phyloP scores from a whole-genome alignment of 1,139 yeast genomes.

The Hyphopichia wangnamkhiaoensis region DNA sequence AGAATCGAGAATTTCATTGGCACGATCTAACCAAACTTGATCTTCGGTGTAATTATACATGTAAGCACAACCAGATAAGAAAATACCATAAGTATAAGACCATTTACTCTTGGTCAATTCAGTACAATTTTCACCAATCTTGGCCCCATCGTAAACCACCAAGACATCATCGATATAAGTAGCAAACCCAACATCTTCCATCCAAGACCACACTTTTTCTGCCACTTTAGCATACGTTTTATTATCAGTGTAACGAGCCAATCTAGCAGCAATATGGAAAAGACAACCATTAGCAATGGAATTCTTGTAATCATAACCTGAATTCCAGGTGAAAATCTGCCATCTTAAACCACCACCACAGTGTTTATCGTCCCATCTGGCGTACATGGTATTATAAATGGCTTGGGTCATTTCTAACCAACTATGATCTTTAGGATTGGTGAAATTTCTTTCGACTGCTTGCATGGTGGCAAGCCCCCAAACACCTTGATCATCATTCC shows the following conservation, averaged over 20 bases:
- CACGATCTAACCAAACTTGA: conserved; percentile 56
- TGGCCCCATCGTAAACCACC: conserved; percentile 73
- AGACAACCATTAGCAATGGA: conserved; percentile 77
- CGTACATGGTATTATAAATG: conserved; percentile 71
- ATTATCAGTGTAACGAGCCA: conserved; percentile 70
- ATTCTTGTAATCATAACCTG: conserved; percentile 79
- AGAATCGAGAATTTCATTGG: conserved; percentile 52
- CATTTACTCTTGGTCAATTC: conserved; percentile 57
- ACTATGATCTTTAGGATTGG: conserved; percentile 50
- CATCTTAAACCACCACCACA: conserved; percentile 84
- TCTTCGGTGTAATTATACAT: conserved; percentile 66
- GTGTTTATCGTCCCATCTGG: conserved; percentile 65
- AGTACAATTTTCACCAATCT: conserved; percentile 56
- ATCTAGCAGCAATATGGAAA: conserved; percentile 75
- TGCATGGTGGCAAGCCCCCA: conserved; percentile 66
- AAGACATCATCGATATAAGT: conserved; percentile 36
- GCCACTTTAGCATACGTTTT: conserved; percentile 65
- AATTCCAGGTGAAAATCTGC: conserved; percentile 79
- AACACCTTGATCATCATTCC: conserved; percentile 73
- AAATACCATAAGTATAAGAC: conserved; percentile 80
- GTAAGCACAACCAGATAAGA: conserved; percentile 72
- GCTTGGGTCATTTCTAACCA: conserved; percentile 78
- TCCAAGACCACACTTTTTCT: conserved; percentile 71
- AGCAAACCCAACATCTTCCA: conserved; percentile 52
- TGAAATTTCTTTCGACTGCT: conserved; percentile 63